Conservation (phyloP, 1,284 basidiomycete genomes). For the Marasmius sp. region DNA sequence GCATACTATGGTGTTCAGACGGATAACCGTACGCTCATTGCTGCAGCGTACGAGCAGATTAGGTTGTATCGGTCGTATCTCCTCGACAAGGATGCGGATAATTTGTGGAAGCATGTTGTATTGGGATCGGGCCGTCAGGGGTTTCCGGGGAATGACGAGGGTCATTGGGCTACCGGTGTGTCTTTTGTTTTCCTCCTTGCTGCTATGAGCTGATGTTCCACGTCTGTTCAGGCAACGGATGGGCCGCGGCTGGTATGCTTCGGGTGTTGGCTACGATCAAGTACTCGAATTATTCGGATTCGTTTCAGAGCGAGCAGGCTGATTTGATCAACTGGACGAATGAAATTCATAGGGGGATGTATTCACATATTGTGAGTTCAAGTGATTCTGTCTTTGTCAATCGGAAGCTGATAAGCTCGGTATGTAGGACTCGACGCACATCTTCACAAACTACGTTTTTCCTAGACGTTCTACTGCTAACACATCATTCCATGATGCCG, state of each 20-base stretch:
- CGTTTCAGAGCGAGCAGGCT: conserved; percentile 51
- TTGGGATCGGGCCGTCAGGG: neutral
- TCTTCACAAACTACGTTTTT: conserved; percentile 73
- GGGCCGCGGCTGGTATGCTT: conserved; percentile 85
- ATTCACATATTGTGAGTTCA: conserved; percentile 45
- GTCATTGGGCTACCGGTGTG: neutral
- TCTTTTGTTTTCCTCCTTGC: neutral
- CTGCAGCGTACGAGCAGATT: conserved; percentile 78
- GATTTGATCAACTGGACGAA: conserved; percentile 68
- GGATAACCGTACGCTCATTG: conserved; percentile 65
- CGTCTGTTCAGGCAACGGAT: conserved; percentile 65
- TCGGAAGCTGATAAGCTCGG: neutral
- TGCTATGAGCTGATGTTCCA: neutral
- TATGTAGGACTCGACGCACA: conserved; percentile 32
- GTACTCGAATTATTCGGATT: conserved; percentile 53
- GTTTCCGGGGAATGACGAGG: neutral
- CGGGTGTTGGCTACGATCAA: conserved; percentile 76
- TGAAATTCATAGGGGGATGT: conserved; percentile 78
- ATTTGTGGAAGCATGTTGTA: conserved; percentile 70
- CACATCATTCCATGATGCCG: conserved; percentile 65
- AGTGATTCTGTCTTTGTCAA: neutral
- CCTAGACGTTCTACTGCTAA: conserved; percentile 44
- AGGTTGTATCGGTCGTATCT: conserved; percentile 74
- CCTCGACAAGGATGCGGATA: conserved; percentile 42
- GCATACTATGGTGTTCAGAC: conserved; percentile 83